Conservation (phyloP, 805 yeast species). For the Barnettozyma populi region DNA sequence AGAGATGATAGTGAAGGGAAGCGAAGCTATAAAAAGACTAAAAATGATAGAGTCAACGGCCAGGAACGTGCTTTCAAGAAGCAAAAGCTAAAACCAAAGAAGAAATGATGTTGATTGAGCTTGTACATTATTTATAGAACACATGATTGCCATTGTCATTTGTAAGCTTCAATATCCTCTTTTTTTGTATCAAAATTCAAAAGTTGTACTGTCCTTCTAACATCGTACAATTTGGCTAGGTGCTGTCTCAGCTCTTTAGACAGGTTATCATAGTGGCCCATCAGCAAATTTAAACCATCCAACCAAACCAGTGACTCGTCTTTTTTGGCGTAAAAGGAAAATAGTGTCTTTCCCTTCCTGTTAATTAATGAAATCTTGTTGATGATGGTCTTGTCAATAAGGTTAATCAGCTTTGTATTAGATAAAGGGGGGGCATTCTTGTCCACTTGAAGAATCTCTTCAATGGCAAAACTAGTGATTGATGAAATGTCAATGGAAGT, state of each 20-base stretch:
- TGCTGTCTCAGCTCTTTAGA: conserved; percentile 42
- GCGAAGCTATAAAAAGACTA: conserved; percentile 76
- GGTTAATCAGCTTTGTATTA: conserved; percentile 43
- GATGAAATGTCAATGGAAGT: conserved; percentile 45
- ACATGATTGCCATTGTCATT: background rate
- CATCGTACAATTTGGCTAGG: conserved; percentile 36
- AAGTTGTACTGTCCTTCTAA: conserved; percentile 46
- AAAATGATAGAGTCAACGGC: conserved; percentile 55
- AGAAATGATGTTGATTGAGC: conserved; percentile 5
- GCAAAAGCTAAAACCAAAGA: conserved; percentile 19
- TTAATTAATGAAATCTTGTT: conserved; percentile 50
- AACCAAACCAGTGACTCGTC: conserved; percentile 69
- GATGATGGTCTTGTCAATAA: conserved; percentile 52
- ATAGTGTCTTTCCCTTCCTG: conserved; percentile 35
- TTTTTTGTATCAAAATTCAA: conserved; percentile 27
- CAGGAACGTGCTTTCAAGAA: conserved; percentile 34
- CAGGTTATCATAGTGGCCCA: conserved; percentile 30
- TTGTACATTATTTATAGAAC: background rate
- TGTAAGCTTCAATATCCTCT: background rate
- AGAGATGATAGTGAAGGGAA: conserved; percentile 40
- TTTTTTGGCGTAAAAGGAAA: conserved; percentile 64
- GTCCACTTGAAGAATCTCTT: conserved; percentile 42
- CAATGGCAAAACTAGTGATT: conserved; percentile 45
- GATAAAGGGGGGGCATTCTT: conserved; percentile 31
- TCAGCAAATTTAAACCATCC: conserved; percentile 62